A percentile compares a stretch with the other conserved stretches of the same genome.
Conservation (phyloP, 2,329 filamentous ascomycete species). For the Ilyonectria mors-panacis region DNA sequence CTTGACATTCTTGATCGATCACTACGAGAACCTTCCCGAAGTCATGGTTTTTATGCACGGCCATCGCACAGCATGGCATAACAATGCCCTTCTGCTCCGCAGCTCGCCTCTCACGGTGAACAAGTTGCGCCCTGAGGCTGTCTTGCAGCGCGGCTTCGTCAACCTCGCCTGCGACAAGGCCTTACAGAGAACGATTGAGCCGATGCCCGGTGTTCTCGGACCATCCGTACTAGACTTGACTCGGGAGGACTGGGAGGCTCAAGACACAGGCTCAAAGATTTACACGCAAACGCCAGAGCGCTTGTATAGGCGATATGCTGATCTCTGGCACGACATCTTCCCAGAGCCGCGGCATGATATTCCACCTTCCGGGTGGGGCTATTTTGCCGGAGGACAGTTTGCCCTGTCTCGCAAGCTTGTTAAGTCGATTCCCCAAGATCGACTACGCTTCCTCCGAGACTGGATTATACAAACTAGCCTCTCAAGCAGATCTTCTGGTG, state of each 20-base stretch:
- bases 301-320: constrained; percentile 1
- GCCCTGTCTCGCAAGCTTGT: constrained; percentile 10
- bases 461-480: constrained; percentile 15
- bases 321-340: constrained; percentile 12
- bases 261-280: background rate
- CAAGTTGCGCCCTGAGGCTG: constrained; percentile 12
- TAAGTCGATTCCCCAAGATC: constrained; percentile 5
- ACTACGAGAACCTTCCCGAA: constrained; percentile 9
- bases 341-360: background rate
- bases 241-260: constrained; percentile 12
- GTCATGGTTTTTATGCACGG: constrained; percentile 26
- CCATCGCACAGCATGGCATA: constrained; percentile 24
- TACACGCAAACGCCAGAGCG: background rate
- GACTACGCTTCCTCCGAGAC: constrained; percentile 8
- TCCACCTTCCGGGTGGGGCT: constrained; percentile 8
- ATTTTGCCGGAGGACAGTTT: constrained; percentile 14
- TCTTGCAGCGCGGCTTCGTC: constrained; percentile 14
- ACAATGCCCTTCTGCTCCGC: constrained; percentile 21
- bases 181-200: constrained; percentile 4
- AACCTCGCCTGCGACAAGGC: constrained; percentile 18
- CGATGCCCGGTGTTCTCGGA: background rate
- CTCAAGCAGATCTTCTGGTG: constrained; percentile 10
- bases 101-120: constrained; percentile 21
- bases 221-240: constrained; percentile 12
- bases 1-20: constrained; percentile 19